Base-by-base conservation (phyloP, 2,329 filamentous ascomycete genomes). In the Ceratocystis lukuohia region DNA sequence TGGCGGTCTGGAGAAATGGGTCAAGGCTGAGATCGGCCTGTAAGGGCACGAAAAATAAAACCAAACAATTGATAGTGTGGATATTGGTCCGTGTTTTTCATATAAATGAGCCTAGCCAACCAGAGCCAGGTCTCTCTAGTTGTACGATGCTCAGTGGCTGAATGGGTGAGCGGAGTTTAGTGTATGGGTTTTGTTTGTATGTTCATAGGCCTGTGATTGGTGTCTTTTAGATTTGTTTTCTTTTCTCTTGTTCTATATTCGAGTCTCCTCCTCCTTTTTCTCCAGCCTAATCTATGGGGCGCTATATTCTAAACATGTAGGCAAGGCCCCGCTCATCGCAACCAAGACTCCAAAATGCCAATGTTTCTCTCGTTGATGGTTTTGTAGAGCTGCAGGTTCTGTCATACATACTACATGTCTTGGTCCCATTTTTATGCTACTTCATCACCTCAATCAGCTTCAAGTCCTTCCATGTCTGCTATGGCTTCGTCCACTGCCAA, bases 1-100 rank as follows among this genome's bases (percentile, higher is more conserved):
- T 62, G 89, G 89, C 1, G 91, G 91, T 0, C 73, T 95, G 68
- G 89, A 92, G 79, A 87, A 85, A 69, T 95, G 90, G 91, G 88
- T 94, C 8, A 88, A 88, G 80, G 80, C 81, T 66, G 80, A 88
- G 74, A 88, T 91, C 61, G 68, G 63, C 53, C 22, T 66, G 56
- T 65, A 63, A 61, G 50, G 10, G 25, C 12, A 22, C 28, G 8
- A 15, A 33, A 59, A 59, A 37, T n/a, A 20, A n/a, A 37, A 30
- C 25, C 7, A 59, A 59, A 30, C 20, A 30, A 15, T 20, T 3
- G 5, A 59, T 33, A 20, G 28, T n/a, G 15, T 5, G 4, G 8
- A 7, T 25, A 30, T 5, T 5, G 17, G 15, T 7, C 53, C 28
- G n/a, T 59, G 25, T 59, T 33, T 17, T 33, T 30, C 1, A 25